phyloP scores from a whole-genome alignment of 257 asterid genomes.

The Solanum stenotomum region DNA sequence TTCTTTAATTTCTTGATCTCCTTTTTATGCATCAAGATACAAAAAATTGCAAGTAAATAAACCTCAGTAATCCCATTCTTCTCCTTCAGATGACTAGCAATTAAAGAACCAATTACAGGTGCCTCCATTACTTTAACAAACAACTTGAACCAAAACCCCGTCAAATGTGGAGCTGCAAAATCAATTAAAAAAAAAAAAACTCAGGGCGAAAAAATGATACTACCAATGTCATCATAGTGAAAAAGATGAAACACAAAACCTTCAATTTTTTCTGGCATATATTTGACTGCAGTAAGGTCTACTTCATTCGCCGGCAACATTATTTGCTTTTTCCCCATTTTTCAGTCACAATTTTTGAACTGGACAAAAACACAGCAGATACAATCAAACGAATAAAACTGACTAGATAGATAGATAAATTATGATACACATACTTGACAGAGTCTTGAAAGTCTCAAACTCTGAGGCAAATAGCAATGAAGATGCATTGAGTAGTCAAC shows the following conservation, averaged over 20 bases:
- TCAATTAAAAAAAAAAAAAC: neutral
- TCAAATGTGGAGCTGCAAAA: conserved; percentile 8
- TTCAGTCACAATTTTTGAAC: neutral
- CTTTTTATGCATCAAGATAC: neutral
- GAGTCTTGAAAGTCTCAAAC: neutral
- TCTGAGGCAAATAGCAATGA: neutral
- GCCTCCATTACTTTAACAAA: conserved; percentile 2
- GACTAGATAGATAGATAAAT: neutral
- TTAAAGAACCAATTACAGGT: neutral
- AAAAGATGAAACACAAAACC: neutral
- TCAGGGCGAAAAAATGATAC: neutral
- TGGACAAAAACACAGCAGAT: neutral
- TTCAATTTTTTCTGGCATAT: neutral
- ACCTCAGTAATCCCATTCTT: conserved; percentile 1
- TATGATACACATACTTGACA: neutral
- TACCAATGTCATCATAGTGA: neutral
- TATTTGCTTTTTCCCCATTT: neutral
- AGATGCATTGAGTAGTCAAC: neutral
- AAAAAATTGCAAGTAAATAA: neutral
- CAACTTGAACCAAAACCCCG: conserved; percentile 1
- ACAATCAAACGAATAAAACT: neutral
- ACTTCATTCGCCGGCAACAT: conserved; percentile 1
- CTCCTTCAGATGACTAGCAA: neutral
- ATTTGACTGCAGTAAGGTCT: neutral
- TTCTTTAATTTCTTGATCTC: neutral